Base-by-base conservation (phyloP, 1,284 basidiomycete genomes). In the Athelia sp. region DNA sequence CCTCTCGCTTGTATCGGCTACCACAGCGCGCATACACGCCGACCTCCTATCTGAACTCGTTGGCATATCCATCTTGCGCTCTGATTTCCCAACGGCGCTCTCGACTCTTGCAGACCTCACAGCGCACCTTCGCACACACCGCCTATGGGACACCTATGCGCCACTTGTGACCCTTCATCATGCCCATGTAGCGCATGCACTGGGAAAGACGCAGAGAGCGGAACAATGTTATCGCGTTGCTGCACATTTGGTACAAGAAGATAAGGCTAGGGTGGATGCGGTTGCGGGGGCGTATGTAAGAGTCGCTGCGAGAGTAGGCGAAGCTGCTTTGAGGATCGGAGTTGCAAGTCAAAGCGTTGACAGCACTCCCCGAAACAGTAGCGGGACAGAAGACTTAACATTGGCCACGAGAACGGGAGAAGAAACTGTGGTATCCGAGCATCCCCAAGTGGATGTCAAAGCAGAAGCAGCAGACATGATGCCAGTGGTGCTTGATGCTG, bases 121-220 rank as follows among this genome's bases (percentile, higher is more conserved):
- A 38, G 76, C 84, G 1, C 81, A 84, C 58, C 75, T 79, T 4
- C 78, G 84, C 10, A 79, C 76, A 1, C 63, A 76, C 50, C 61
- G 64, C 11, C 63, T 88, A 32, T 90, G 85, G 58, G 53, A 62
- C 10, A 51, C 64, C 0, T 89, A 83, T 58, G 71, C 80, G 2
- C 71, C 81, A 0, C 78, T 83, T 4, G 79, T 89, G 14, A 74
- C 84, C 1, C 69, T 89, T 3, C 76, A 84, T 51, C 76, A 87
- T 52, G 86, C 80, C 0, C 84, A 89, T 52, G 74, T 90, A 18
- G 80, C 84, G 8, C 87, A 90, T 59, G 79, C 83, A 3, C 58
- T 74, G 15, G 70, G 71, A 4, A 66, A 71, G 21, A 61, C 65
- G 1, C 66, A 70, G 11, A 71, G 78, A 2, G 87, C 87, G 15